These are phyloP conservation scores for Eimeria necatrix DNA, from an alignment of 169 alveolate genomes.

Conservation along the genomic window DNA sequence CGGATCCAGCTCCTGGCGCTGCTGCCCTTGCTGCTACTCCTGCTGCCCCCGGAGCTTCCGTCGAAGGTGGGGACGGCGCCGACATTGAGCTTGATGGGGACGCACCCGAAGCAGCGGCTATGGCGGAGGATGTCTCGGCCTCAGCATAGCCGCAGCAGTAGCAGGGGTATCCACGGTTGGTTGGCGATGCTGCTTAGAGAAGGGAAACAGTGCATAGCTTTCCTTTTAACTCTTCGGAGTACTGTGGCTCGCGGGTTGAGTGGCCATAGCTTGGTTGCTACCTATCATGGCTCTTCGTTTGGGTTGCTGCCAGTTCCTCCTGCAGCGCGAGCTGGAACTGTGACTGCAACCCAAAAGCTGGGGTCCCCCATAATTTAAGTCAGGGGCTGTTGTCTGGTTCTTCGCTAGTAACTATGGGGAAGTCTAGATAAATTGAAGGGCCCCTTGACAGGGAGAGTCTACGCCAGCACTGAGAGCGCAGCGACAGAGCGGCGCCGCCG, in stretches of 20 bases:
- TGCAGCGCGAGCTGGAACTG: conserved; percentile 25
- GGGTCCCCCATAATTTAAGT: neutral
- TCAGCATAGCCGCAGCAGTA: conserved; percentile 42
- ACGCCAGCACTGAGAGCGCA: conserved; percentile 43
- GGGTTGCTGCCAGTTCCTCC: neutral
- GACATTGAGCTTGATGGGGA: conserved; percentile 72
- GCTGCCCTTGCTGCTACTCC: conserved; percentile 51
- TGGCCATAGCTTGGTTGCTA: conserved; percentile 38
- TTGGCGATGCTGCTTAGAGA: conserved; percentile 13
- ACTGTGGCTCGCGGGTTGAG: no score
- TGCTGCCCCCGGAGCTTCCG: conserved; percentile 24
- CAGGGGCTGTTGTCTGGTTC: neutral
- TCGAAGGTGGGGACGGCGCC: conserved; percentile 8
- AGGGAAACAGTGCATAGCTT: conserved; percentile 12
- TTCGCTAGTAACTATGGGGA: neutral
- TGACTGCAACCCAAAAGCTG: conserved; percentile 13
- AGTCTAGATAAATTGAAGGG: neutral
- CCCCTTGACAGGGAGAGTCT: conserved; percentile 26
- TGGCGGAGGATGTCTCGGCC: conserved; percentile 70
- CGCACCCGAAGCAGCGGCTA: conserved; percentile 70
- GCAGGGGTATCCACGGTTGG: conserved; percentile 36
- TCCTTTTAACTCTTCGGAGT: neutral
- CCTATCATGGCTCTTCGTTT: neutral
- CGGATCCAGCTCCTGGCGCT: conserved; percentile 31
- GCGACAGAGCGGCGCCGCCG: conserved; percentile 52